A percentile compares a stretch with the other conserved stretches of the same genome.
phyloP scores from a whole-genome alignment of 2,329 filamentous ascomycete species.

The Sclerotinia minor region DNA sequence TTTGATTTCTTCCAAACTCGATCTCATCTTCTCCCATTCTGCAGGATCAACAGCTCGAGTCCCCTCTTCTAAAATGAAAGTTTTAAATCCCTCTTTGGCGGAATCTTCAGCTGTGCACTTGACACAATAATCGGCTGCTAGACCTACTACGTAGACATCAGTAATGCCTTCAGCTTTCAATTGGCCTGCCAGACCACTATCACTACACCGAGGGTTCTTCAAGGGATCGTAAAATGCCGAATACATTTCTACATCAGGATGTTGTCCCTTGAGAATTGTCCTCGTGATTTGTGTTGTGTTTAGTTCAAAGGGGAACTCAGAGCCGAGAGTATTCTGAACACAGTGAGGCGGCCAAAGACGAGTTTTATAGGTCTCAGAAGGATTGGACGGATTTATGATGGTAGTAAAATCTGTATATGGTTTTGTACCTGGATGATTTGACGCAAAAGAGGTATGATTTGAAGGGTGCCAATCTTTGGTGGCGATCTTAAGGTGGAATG shows the following conservation, averaged over 20 bases:
- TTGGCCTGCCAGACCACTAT: constrained; percentile 61
- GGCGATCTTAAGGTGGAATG: constrained; percentile 73
- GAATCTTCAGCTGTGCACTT: constrained; percentile 79
- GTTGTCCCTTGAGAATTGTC: constrained; percentile 76
- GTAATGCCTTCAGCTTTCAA: constrained; percentile 63
- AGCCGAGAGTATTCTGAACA: constrained; percentile 71
- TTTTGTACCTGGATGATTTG: constrained; percentile 67
- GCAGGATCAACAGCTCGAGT: constrained; percentile 69
- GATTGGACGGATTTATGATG: constrained; percentile 66
- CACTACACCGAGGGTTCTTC: constrained; percentile 55
- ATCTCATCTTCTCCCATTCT: constrained; percentile 55
- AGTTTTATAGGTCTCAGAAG: constrained; percentile 62
- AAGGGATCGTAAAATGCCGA: constrained; percentile 87
- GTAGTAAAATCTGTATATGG: constrained; percentile 66
- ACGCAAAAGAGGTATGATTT: constrained; percentile 84
- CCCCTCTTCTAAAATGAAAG: constrained; percentile 75
- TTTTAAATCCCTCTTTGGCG: constrained; percentile 69
- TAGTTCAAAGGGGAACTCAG: constrained; percentile 72
- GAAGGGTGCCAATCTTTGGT: constrained; percentile 91
- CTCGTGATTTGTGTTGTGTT: constrained; percentile 58
- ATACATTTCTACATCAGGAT: constrained; percentile 84
- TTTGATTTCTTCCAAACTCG: constrained; percentile 60
- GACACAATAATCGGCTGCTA: constrained; percentile 91
- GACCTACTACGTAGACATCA: constrained; percentile 80
- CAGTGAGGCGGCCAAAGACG: constrained; percentile 91